Conservation (phyloP, 2,329 filamentous ascomycete species). For the Aspergillus nomiae region DNA sequence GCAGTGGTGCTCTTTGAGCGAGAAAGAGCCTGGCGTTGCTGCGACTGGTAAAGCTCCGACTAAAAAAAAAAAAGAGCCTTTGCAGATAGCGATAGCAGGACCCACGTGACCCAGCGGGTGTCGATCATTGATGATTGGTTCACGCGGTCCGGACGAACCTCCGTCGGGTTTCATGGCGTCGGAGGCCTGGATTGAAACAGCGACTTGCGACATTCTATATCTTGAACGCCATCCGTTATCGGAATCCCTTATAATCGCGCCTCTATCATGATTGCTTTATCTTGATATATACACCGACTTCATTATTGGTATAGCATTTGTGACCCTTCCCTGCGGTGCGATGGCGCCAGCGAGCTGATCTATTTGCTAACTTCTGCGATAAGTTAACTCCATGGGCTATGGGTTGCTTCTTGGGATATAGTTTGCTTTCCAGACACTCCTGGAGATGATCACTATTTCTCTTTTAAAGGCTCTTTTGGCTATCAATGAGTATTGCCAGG, state of each 20-base stretch:
- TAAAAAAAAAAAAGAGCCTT: conserved; percentile 27
- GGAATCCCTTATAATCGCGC: neutral
- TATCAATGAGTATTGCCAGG: conserved; percentile 30
- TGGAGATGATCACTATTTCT: conserved; percentile 40
- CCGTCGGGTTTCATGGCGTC: conserved; percentile 29
- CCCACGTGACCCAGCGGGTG: conserved; percentile 32
- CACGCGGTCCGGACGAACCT: conserved; percentile 34
- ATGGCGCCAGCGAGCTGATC: conserved; percentile 22
- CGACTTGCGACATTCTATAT: conserved; percentile 5
- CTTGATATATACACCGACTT: conserved; percentile 3
- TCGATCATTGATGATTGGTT: conserved; percentile 33
- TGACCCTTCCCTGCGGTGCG: conserved; percentile 10
- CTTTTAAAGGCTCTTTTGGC: conserved; percentile 24
- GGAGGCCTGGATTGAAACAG: conserved; percentile 6
- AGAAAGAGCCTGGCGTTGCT: conserved; percentile 9
- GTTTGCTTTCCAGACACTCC: conserved; percentile 12
- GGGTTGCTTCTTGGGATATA: conserved; percentile 18
- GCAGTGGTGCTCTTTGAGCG: conserved; percentile 14
- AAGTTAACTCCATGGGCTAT: conserved; percentile 21
- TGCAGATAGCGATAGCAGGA: conserved; percentile 28
- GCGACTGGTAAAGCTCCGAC: conserved; percentile 6
- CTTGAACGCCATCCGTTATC: conserved; percentile 2
- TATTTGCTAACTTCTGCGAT: conserved; percentile 23
- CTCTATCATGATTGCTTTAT: neutral
- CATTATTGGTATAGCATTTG: conserved; percentile 6